Base-by-base conservation (phyloP, 176 grass and related monocot genomes). In the Triticum timopheevii region DNA sequence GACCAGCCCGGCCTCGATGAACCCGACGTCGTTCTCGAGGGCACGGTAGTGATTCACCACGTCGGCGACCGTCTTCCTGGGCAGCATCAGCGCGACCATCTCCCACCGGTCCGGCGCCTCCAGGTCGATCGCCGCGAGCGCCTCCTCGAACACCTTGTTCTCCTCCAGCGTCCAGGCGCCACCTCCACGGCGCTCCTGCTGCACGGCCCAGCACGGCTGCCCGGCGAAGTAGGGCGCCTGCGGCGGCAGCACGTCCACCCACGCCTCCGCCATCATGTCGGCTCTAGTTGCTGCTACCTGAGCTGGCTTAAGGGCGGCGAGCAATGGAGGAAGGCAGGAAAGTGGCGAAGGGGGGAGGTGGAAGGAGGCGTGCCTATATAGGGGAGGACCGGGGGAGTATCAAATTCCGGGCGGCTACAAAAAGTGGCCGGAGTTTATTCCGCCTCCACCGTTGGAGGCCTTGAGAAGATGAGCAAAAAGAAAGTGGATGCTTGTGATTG, bases 61-160 rank as follows among this genome's bases (percentile, higher is more conserved):
- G 79, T 99, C 97, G 19, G 27, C 19, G 22, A 39, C 80, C 54
- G 97, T 87, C 91, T 99, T 99, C 45, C 58, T 39, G 5, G 94
- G 97, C 82, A 99, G 83, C 83, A 69, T 66, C 33, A 59, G 9
- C 16, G 97, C 97, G 44, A 99, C 94, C 80, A 44, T 82, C 78
- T 91, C 92, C 94, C 94, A 99, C 65, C 92, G 61, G 87, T 99
- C 81, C 3, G 92, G 97, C 38, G 90, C 87, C 71, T 93, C 81
- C 13, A 84, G 31, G 86, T 99, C 97, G 85, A 93, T 81, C 22
- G 30, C 74, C 11, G 97, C 97, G 13, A 99, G 85, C 39, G 97
- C 94, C 73, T 89, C 70, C 89, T 99, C 97, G 84, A 99, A 99
- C 30, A 87, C 44, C 69, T 99, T 99, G 92, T 99, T 99, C 90